A percentile compares a stretch with the other conserved stretches of the same genome.
Conservation (phyloP, 2,329 filamentous ascomycete species). For the Nigrospora sphaerica region DNA sequence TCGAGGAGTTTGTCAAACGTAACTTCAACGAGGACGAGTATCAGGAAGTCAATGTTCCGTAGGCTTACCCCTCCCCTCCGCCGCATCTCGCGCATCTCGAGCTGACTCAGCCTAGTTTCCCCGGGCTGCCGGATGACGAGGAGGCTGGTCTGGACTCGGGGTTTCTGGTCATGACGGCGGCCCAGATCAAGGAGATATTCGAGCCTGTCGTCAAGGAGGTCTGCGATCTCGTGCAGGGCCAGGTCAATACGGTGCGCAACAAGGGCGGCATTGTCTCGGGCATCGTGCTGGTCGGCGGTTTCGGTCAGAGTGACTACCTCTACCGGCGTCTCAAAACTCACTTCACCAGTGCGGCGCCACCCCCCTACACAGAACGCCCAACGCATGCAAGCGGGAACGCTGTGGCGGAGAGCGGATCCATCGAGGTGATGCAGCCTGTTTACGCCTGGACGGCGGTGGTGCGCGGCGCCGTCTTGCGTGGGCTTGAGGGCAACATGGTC, state of each 20-base stretch:
- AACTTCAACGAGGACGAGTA: constrained; percentile 77
- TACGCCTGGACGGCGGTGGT: constrained; percentile 80
- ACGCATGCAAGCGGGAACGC: constrained; percentile 51
- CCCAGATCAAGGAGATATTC: constrained; percentile 66
- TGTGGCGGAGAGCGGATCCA: constrained; percentile 44
- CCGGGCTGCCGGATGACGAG: constrained; percentile 69
- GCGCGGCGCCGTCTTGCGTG: constrained; percentile 66
- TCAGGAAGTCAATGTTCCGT: constrained; percentile 70
- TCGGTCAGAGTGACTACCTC: constrained; percentile 72
- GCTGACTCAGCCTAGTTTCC: constrained; percentile 41
- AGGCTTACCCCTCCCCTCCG: constrained; percentile 18
- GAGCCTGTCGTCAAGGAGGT: constrained; percentile 68
- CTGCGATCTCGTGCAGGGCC: constrained; percentile 59
- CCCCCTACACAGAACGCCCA: constrained; percentile 61
- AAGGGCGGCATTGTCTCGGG: constrained; percentile 60
- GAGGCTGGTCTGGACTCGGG: constrained; percentile 68
- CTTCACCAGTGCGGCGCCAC: constrained; percentile 53
- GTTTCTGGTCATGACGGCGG: constrained; percentile 65
- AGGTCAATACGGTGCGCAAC: constrained; percentile 55
- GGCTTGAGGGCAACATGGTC: constrained; percentile 73
- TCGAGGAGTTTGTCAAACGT: constrained; percentile 78
- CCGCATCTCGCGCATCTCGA: too few relatives aligned
- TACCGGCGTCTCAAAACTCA: constrained; percentile 64
- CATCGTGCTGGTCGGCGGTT: constrained; percentile 77
- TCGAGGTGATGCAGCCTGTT: constrained; percentile 76